Evolutionary conservation across 768 basidiomycete species (phyloP).

Genomic region (Leccinum incarnatum): DNA sequence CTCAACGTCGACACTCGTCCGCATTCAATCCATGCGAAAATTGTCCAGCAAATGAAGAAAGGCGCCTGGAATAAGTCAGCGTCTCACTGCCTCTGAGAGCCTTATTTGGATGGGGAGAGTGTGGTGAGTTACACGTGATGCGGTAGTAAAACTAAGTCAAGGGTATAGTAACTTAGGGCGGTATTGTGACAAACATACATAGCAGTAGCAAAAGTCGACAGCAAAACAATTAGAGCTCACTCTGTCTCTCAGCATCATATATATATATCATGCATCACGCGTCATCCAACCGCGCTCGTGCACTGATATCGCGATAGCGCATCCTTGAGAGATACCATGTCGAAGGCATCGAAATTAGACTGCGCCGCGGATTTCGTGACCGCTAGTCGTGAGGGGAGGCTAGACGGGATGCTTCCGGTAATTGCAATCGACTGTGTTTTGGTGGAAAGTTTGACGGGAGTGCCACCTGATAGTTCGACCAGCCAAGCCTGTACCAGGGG

Average conservation of each 20-base stretch:
- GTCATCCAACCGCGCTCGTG: slow-evolving; percentile 10
- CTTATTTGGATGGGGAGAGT: slow-evolving; percentile 4
- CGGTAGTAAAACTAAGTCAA: not conserved
- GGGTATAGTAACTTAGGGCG: slow-evolving; percentile 9
- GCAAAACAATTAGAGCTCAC: slow-evolving; percentile 1
- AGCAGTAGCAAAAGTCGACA: not conserved
- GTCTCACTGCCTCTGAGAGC: not conserved
- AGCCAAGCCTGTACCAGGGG: slow-evolving; percentile 42
- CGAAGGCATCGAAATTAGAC: slow-evolving; percentile 19
- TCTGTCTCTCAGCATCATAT: slow-evolving; percentile 1
- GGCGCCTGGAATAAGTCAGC: not conserved
- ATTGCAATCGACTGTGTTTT: slow-evolving; percentile 16
- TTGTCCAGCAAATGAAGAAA: not conserved
- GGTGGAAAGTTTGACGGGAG: slow-evolving; percentile 5
- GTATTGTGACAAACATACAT: not conserved
- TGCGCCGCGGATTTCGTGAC: slow-evolving; percentile 9
- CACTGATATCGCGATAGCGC: slow-evolving; percentile 27
- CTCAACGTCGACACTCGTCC: not conserved
- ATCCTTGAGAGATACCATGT: slow-evolving; percentile 23
- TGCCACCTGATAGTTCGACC: slow-evolving; percentile 26
- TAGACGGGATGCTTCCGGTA: slow-evolving; percentile 1
- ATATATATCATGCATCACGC: not conserved
- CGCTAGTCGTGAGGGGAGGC: slow-evolving; percentile 9
- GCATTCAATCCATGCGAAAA: not conserved
- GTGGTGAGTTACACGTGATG: slow-evolving; percentile 9